Percentiles rank a stretch among this genome's conserved stretches.
Conservation (phyloP, 179 eudicot species). For the Spergularia azorica region DNA sequence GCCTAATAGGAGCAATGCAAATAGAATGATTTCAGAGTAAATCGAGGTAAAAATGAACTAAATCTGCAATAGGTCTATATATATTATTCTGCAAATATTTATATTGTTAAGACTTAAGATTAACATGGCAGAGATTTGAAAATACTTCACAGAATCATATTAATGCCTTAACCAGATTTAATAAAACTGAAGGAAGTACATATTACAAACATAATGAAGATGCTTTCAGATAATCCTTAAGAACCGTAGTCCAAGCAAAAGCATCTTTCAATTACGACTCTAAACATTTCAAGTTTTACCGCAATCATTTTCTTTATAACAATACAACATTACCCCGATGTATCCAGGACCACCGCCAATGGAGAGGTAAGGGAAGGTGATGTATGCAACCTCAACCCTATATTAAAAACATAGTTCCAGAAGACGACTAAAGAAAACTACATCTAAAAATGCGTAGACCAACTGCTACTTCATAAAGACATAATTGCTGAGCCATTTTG, state of each 20-base stretch:
- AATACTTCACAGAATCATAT: neutral
- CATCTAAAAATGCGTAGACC: no score
- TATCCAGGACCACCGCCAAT: no score
- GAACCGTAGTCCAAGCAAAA: neutral
- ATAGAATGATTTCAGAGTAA: neutral
- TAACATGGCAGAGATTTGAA: neutral
- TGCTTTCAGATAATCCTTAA: neutral
- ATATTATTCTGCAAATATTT: neutral
- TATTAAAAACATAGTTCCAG: no score
- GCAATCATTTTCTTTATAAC: no score
- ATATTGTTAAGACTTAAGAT: neutral
- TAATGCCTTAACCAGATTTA: neutral
- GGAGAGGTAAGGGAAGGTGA: no score
- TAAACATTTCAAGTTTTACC: neutral
- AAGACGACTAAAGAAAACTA: no score
- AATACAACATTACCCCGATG: no score
- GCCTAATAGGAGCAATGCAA: conserved; percentile 39
- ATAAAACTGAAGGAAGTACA: neutral
- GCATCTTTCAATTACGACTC: neutral
- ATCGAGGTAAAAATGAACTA: neutral
- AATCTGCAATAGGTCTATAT: neutral
- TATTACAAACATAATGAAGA: neutral
- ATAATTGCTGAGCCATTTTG: no score
- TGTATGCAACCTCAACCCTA: no score
- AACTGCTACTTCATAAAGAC: no score